A percentile compares a stretch with the other conserved stretches of the same genome.
Evolutionary conservation across 768 basidiomycete genomes (phyloP).

Genomic region (Boletus rubropictus): DNA sequence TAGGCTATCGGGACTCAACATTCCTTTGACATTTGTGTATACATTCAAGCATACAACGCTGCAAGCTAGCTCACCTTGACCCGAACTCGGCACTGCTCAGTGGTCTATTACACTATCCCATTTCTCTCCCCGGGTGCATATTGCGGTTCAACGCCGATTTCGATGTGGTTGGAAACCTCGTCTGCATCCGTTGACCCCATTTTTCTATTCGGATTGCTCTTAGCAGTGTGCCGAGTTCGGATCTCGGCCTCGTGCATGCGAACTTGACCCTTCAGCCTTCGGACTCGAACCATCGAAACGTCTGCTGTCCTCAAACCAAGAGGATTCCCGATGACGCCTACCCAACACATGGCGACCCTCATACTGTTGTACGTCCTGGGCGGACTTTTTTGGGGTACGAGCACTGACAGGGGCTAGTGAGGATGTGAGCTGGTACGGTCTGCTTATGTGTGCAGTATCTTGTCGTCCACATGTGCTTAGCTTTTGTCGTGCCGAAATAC

Average conservation of each 20-base stretch:
- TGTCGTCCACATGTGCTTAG: too few species aligned
- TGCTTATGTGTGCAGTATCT: too few species aligned
- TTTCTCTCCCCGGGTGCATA: constrained; percentile 3
- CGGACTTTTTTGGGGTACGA: neutral
- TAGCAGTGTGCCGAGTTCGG: constrained; percentile 6
- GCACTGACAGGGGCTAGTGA: neutral
- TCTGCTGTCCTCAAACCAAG: neutral
- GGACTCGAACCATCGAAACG: neutral
- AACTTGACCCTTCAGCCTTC: neutral
- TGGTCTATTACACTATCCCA: neutral
- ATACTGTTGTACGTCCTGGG: neutral
- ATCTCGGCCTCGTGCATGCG: constrained; percentile 13
- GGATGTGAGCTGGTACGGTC: too few species aligned
- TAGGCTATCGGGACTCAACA: constrained; percentile 6
- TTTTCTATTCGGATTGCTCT: neutral
- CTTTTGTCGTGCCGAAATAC: constrained; percentile 11
- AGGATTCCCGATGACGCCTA: neutral
- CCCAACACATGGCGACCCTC: neutral
- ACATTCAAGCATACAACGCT: constrained; percentile 10
- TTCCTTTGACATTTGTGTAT: constrained; percentile 8
- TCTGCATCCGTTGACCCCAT: constrained; percentile 2
- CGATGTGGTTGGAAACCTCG: constrained; percentile 9
- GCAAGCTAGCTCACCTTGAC: constrained; percentile 9
- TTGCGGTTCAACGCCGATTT: constrained; percentile 3
- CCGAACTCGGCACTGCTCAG: constrained; percentile 6